phyloP scores from a whole-genome alignment of 345 rosid genomes.

The Rubroshorea leprosula region DNA sequence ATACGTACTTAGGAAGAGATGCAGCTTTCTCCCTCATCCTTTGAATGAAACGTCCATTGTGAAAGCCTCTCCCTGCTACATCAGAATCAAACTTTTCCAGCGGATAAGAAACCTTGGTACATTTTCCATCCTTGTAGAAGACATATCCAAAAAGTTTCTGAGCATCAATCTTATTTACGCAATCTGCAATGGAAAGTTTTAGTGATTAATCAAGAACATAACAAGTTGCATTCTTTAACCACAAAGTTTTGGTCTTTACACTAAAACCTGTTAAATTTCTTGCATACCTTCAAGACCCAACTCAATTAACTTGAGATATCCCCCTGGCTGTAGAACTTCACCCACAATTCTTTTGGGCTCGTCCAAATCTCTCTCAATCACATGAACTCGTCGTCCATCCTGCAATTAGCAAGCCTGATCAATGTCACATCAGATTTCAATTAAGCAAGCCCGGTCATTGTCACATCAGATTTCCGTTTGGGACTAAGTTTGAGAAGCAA shows the following conservation, averaged over 20 bases:
- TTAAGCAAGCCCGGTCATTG: not conserved
- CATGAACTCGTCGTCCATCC: constrained; percentile 8
- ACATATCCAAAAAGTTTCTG: constrained; percentile 25
- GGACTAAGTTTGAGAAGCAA: not conserved
- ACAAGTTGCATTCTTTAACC: too few relatives aligned
- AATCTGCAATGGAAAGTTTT: constrained; percentile 19
- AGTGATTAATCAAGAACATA: not conserved
- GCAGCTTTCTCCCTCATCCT: constrained; percentile 27
- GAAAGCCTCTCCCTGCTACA: constrained; percentile 29
- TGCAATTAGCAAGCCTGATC: not conserved
- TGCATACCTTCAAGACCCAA: constrained; percentile 20
- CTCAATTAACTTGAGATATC: constrained; percentile 18
- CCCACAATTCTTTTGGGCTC: constrained; percentile 16
- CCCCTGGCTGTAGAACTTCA: constrained; percentile 17
- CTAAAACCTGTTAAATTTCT: not conserved
- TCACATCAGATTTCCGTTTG: not conserved
- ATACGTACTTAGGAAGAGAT: constrained; percentile 27
- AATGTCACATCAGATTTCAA: not conserved
- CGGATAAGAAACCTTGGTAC: constrained; percentile 20
- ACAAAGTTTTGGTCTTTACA: not conserved
- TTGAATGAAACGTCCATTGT: constrained; percentile 30
- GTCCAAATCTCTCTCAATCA: constrained; percentile 17
- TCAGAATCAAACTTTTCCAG: constrained; percentile 19
- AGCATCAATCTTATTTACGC: constrained; percentile 32
- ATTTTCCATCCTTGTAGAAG: constrained; percentile 28